Evolutionary conservation across 1,284 basidiomycete species (phyloP), one percentile per base, ranked within the genome.

Genomic region (Takashimella tepidaria): DNA sequence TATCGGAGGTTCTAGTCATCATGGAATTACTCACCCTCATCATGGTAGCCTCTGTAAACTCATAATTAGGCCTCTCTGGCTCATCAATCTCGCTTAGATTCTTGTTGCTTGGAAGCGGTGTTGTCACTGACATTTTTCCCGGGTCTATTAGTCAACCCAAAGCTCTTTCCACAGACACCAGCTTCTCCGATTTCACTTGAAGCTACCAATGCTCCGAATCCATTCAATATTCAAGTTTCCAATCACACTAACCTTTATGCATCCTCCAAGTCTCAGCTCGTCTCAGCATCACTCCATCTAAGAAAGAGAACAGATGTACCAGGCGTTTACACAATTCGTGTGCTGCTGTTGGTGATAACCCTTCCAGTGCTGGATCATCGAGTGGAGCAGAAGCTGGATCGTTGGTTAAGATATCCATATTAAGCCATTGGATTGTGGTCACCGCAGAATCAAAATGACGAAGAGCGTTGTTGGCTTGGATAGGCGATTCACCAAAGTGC

Each of bases 401-500:
- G 12, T 48, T 16, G 16, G 46, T 27, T 6, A 60, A 41, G 6
- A 51, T 27, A 16, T 63, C 62, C 22, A 63, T 51, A 5, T 50
- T 55, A 8, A 64, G 58, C 62, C 60, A 62, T 16, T 57, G 58
- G 3, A 51, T 41, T 0, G 58, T 62, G 2, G 56, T 56, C 11
- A 57, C 56, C 0, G 62, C 62, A 16, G 51, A 31, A 24, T 59
- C 56, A 20, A 62, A 43, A 24, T 64, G 58, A 6, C 56, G 55
- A 3, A 62, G 46, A 0, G 54, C 62, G 20, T 58, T 25, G 22
- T 54, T 64, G 20, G 54, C 54, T n/a, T 56, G 42, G 5, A 51
- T 51, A 16, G 56, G 37, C 19, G 53, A 49, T 19, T 55, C 27
- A 3, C 60, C 62, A 50, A 64, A 62, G 47, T 64, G 60, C 61